Conservation (phyloP, 768 basidiomycete species). For the Boletellus sp. region DNA sequence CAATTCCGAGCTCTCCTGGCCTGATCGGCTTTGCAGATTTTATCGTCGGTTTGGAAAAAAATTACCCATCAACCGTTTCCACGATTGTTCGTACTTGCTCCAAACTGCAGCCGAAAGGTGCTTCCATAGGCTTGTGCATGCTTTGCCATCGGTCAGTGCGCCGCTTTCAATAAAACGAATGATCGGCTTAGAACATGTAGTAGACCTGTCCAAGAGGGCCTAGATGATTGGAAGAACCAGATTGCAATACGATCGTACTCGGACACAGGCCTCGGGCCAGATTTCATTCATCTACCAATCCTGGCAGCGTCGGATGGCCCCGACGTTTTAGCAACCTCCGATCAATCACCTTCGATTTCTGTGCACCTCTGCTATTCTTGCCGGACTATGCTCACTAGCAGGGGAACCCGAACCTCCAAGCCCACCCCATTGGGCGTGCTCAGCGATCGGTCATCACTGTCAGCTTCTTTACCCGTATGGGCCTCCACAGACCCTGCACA, state of each 20-base stretch:
- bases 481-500: slow-evolving; percentile 11
- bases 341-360: slow-evolving; percentile 31
- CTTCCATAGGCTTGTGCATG: slow-evolving; percentile 46
- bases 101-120: slow-evolving; percentile 68
- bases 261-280: slow-evolving; percentile 15
- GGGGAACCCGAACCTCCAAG: slow-evolving; percentile 42
- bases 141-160: slow-evolving; percentile 59
- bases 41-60: slow-evolving; percentile 72
- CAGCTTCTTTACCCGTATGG: slow-evolving; percentile 33
- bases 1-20: neutral
- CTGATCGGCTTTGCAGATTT: slow-evolving; percentile 49
- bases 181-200: slow-evolving; percentile 22
- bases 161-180: neutral
- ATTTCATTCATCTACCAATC: slow-evolving; percentile 9
- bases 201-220: slow-evolving; percentile 61
- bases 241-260: slow-evolving; percentile 64
- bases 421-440: slow-evolving; percentile 3
- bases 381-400: slow-evolving; percentile 57
- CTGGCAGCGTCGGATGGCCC: neutral
- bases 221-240: slow-evolving; percentile 69
- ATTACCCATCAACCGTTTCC: slow-evolving; percentile 85
- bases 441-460: slow-evolving; percentile 8
- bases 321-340: neutral
- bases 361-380: slow-evolving; percentile 60
- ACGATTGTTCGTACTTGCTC: slow-evolving; percentile 77